Evolutionary conservation across 768 basidiomycete species (phyloP).

Genomic region (Mycena vitilis): DNA sequence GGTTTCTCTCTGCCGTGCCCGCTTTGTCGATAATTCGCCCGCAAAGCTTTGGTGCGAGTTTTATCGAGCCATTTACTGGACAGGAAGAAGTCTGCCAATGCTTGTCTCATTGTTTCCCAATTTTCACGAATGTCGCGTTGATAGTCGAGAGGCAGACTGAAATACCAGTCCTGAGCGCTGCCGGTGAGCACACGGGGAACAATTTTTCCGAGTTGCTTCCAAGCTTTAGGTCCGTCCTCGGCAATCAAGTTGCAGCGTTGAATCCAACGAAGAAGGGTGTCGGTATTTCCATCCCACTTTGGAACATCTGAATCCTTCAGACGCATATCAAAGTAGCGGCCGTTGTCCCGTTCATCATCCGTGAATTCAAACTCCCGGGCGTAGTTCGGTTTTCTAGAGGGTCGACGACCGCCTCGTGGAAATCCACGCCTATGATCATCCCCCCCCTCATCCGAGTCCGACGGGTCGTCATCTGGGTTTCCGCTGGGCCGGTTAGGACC

Average conservation of each 20-base stretch:
- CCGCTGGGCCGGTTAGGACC: too few species aligned
- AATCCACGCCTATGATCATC: too few species aligned
- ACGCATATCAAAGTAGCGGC: background rate
- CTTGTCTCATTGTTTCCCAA: background rate
- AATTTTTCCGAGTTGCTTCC: background rate
- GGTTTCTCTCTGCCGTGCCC: background rate
- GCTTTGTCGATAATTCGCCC: background rate
- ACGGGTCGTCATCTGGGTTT: background rate
- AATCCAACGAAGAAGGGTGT: background rate
- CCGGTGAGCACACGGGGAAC: background rate
- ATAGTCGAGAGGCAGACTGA: background rate
- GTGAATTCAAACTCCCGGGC: too few species aligned
- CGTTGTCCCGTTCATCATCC: background rate
- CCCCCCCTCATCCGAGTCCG: background rate
- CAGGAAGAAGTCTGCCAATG: background rate
- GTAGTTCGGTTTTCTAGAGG: too few species aligned
- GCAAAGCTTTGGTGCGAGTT: background rate
- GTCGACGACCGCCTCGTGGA: too few species aligned
- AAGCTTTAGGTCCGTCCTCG: background rate
- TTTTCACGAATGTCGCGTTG: background rate
- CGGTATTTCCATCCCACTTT: background rate
- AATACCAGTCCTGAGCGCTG: background rate
- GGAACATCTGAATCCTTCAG: background rate
- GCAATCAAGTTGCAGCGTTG: constrained; percentile 1
- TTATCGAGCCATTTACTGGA: background rate